A percentile compares a stretch with the other conserved stretches of the same genome.
Evolutionary conservation across 106 monocot species (phyloP).

Genomic region (Xerophyta viscosa): DNA sequence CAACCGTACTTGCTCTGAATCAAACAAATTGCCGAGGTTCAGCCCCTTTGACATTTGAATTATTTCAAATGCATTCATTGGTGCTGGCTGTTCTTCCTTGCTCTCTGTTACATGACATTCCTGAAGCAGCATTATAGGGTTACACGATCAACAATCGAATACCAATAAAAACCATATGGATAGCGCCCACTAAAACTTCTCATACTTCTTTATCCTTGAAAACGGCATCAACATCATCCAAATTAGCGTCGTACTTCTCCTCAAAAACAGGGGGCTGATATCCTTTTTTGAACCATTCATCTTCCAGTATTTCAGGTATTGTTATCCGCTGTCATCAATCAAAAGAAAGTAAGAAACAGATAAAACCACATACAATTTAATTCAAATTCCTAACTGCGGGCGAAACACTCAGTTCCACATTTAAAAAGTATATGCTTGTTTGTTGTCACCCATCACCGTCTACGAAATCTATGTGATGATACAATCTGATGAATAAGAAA

Average conservation of each 20-base stretch:
- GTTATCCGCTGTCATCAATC: slow-evolving; percentile 94
- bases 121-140: slow-evolving; percentile 9
- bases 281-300: slow-evolving; percentile 91
- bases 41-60: slow-evolving; percentile 82
- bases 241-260: slow-evolving; percentile 45
- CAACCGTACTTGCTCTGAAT: slow-evolving; percentile 47
- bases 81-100: slow-evolving; percentile 47
- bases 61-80: slow-evolving; percentile 89
- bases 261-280: slow-evolving; percentile 77
- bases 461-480: too few species aligned
- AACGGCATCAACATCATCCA: slow-evolving; percentile 71
- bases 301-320: slow-evolving; percentile 74
- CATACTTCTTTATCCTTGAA: slow-evolving; percentile 73
- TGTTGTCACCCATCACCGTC: too few species aligned
- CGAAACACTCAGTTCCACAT: too few species aligned
- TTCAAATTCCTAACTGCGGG: too few species aligned
- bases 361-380: too few species aligned
- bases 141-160: not conserved
- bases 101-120: slow-evolving; percentile 56
- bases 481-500: too few species aligned
- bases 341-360: too few species aligned
- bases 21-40: slow-evolving; percentile 77
- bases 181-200: not conserved
- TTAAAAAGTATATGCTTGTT: too few species aligned
- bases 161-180: not conserved